Evolutionary conservation across 768 basidiomycete species (phyloP).

Genomic region (Tulasnella sp.): DNA sequence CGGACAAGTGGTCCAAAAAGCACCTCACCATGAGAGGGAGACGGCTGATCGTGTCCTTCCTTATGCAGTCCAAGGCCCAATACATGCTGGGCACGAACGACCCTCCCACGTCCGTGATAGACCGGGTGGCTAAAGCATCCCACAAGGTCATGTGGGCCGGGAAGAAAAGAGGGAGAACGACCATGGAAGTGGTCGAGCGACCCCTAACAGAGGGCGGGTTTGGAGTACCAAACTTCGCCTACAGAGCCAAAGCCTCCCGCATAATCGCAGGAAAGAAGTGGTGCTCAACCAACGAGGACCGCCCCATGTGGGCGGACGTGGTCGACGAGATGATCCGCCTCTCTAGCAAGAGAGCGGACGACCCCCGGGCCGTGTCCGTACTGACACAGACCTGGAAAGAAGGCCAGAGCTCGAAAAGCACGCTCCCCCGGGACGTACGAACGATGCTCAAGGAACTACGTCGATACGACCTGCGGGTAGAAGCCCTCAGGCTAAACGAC

Average conservation of each 20-base stretch:
- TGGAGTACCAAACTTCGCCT: background rate
- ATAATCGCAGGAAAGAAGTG: background rate
- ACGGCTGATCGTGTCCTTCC: background rate
- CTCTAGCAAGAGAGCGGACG: background rate
- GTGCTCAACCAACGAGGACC: background rate
- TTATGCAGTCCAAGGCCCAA: background rate
- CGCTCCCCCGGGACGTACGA: background rate
- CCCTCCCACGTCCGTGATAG: background rate
- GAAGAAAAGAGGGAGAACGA: background rate
- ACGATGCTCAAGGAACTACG: background rate
- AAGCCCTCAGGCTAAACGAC: too few relatives aligned
- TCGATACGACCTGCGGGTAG: too few relatives aligned
- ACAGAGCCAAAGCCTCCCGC: background rate
- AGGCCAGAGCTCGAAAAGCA: too few relatives aligned
- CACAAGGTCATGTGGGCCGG: constrained; percentile 10
- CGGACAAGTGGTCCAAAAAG: constrained; percentile 23
- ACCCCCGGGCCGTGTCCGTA: background rate
- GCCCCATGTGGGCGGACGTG: background rate
- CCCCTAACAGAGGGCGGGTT: background rate
- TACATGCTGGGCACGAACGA: constrained; percentile 25
- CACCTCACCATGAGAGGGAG: constrained; percentile 3
- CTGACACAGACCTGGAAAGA: background rate
- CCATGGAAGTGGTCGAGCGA: background rate
- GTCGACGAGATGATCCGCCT: background rate
- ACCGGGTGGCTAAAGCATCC: background rate